Conservation (phyloP, 345 rosid species). For the Acer campestre region DNA sequence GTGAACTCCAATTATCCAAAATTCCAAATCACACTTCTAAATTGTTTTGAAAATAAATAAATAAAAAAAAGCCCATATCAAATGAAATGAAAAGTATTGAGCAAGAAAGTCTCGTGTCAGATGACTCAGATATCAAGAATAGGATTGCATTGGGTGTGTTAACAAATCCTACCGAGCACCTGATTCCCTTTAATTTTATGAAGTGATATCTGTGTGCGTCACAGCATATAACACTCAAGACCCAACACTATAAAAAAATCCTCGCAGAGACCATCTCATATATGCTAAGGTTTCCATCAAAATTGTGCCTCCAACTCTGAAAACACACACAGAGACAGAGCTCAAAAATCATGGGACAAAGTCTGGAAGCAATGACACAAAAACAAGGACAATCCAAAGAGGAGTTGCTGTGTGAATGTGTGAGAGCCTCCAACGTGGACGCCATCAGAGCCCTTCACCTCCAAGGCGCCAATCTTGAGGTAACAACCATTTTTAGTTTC, state of each 20-base stretch:
- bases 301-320: neutral
- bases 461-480: slow-evolving; percentile 49
- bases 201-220: neutral
- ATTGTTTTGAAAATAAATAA: too few species aligned
- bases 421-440: slow-evolving; percentile 33
- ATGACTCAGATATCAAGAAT: too few species aligned
- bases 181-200: too few species aligned
- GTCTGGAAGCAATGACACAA: slow-evolving; percentile 31
- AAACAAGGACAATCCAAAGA: slow-evolving; percentile 34
- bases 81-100: too few species aligned
- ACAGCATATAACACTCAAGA: neutral
- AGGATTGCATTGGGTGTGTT: too few species aligned
- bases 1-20: too few species aligned
- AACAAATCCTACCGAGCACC: too few species aligned
- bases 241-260: neutral
- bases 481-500: slow-evolving; percentile 1
- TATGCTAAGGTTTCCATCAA: neutral
- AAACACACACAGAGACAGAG: neutral
- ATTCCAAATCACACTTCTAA: too few species aligned
- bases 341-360: slow-evolving; percentile 37
- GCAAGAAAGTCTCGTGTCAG: too few species aligned
- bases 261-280: neutral
- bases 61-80: too few species aligned
- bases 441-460: slow-evolving; percentile 37
- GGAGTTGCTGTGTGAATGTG: slow-evolving; percentile 39